These are phyloP conservation scores for Polygonum aviculare DNA, from an alignment of 148 eudicot genomes.

Conservation along the genomic window DNA sequence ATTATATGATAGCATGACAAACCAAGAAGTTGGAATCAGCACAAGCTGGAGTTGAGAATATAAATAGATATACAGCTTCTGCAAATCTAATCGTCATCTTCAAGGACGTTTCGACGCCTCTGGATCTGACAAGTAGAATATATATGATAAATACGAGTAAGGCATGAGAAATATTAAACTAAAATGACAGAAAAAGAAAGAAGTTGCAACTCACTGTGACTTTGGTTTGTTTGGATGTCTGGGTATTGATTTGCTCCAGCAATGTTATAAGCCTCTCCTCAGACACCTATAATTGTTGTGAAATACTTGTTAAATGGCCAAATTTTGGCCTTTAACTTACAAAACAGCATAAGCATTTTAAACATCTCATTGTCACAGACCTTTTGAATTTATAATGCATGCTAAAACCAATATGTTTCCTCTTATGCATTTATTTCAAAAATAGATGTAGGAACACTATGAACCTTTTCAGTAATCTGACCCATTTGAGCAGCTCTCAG, in stretches of 20 bases:
- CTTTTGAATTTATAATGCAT: neutral
- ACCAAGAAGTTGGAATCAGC: neutral
- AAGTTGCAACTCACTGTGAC: constrained; percentile 60
- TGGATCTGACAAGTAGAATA: constrained; percentile 50
- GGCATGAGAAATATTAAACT: neutral
- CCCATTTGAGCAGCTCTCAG: constrained; percentile 92
- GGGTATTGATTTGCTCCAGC: constrained; percentile 92
- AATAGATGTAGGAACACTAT: neutral
- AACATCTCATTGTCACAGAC: neutral
- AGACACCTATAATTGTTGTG: constrained; percentile 44
- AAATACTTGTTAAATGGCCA: neutral
- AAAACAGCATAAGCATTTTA: neutral
- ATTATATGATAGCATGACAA: constrained; percentile 5
- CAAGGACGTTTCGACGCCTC: constrained; percentile 96
- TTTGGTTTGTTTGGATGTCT: constrained; percentile 88
- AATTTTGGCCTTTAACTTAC: neutral
- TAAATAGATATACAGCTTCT: neutral
- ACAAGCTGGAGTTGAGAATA: neutral
- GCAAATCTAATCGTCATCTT: constrained; percentile 69
- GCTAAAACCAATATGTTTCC: neutral
- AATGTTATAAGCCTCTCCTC: constrained; percentile 86
- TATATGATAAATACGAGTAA: constrained; percentile 6
- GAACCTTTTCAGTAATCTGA: constrained; percentile 86
- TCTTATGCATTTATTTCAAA: neutral
- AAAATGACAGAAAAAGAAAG: neutral